Base-by-base conservation (phyloP, 352 stramenopile genomes). In the Phytophthora ohioensis region DNA sequence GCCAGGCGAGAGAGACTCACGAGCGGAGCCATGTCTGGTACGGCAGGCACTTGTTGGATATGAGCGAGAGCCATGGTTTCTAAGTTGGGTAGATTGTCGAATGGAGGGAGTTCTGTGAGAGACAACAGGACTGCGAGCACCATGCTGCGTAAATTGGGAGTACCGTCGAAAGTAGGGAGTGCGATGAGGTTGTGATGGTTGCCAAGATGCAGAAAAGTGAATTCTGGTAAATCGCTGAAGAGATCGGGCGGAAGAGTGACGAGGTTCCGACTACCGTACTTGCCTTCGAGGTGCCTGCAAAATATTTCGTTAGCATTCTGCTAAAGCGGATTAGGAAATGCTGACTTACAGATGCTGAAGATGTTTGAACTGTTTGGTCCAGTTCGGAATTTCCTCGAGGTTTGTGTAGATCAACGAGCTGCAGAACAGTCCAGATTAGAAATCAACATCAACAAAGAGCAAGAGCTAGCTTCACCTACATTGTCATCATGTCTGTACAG, bases 331-430 rank as follows among this genome's bases (percentile, higher is more conserved):
- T 30, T 21, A n/a, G 32, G 17, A 11, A 12, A 11, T 2, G 4
- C 45, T 35, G 3, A 73, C 65, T 36, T 55, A 73, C 66, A 73
- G 8, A 21, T 59, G 39, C 31, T 73, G 59, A 39, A 73, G 66
- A 2, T 54, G 38, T 17, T 64, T 64, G 31, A 64, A 69, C n/a
- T 64, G 52, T 0, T 34, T 65, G 3, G 61, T 17, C 66, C 66
- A 73, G 4, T 3, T 17, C 6, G 59, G 66, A 35, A 73, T 54
- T n/a, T 64, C 54, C 31, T 69, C 45, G 12, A 47, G 39, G 17
- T 53, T 65, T 5, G 66, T 73, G 52, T 73, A 73, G n/a, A 73
- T 56, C 34, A 69, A 48, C 17, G 52, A 69, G 13, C 66, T 65
- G 15, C 21, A 27, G 5, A 5, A 46, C 43, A 11, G 32, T 27